Percentiles rank a stretch among this genome's conserved stretches.
Evolutionary conservation across 352 stramenopile species (phyloP).

Genomic region (Globisporangium abappressorium): DNA sequence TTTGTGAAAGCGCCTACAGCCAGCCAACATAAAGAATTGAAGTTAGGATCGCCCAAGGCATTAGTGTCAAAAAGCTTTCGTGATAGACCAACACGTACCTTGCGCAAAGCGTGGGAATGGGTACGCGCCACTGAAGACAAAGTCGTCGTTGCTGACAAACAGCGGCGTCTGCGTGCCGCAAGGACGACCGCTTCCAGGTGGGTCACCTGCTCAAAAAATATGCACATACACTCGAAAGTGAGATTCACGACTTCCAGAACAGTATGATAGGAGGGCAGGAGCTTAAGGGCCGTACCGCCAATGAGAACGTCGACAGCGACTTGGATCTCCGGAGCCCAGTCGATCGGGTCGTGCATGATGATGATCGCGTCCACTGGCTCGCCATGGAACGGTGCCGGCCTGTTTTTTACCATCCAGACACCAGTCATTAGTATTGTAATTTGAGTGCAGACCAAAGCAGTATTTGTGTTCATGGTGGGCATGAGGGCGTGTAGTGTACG

Average conservation of each 20-base stretch:
- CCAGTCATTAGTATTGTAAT: neutral
- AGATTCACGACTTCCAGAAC: neutral
- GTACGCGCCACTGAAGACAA: conserved; percentile 84
- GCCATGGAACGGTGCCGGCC: conserved; percentile 46
- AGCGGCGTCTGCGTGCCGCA: conserved; percentile 68
- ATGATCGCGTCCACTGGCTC: conserved; percentile 84
- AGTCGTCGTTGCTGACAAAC: conserved; percentile 87
- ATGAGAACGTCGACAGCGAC: conserved; percentile 88
- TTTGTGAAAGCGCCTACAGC: conserved; percentile 58
- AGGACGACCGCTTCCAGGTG: conserved; percentile 49
- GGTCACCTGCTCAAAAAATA: conserved; percentile 33
- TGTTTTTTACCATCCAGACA: conserved; percentile 15
- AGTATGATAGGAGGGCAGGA: neutral
- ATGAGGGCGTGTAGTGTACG: neutral
- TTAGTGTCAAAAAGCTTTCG: neutral
- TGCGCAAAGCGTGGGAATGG: conserved; percentile 82
- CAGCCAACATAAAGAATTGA: neutral
- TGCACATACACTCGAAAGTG: neutral
- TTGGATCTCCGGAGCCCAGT: conserved; percentile 89
- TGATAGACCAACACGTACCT: conserved; percentile 17
- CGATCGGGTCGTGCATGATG: conserved; percentile 88
- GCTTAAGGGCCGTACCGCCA: conserved; percentile 28
- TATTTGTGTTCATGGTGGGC: neutral
- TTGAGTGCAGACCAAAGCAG: neutral
- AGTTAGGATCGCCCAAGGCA: neutral